Evolutionary conservation across 208 protist species (phyloP).

Genomic region (Phytomonas francai): DNA sequence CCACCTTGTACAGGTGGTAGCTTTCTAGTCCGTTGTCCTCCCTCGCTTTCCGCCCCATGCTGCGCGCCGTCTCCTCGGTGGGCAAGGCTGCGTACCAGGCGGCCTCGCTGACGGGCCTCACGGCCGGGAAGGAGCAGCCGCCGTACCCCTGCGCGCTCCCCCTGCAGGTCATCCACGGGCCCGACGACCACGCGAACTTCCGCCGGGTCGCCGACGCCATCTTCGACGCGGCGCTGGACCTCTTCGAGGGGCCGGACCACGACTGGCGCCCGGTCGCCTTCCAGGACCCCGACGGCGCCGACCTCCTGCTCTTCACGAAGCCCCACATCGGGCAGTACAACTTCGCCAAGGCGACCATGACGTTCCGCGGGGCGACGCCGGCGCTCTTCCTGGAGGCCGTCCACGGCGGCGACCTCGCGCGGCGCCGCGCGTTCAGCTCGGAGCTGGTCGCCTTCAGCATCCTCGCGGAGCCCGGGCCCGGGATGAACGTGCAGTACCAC

Average conservation of each 20-base stretch:
- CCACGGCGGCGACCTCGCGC: constrained; percentile 43
- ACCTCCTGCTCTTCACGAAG: constrained; percentile 64
- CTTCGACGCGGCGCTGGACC: constrained; percentile 44
- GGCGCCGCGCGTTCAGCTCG: constrained; percentile 52
- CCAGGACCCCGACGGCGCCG: constrained; percentile 50
- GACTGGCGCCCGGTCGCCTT: constrained; percentile 59
- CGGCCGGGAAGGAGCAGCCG: constrained; percentile 62
- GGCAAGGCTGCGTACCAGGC: constrained; percentile 69
- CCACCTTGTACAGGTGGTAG: no score
- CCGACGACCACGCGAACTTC: constrained; percentile 28
- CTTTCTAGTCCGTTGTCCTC: no score
- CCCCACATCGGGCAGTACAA: constrained; percentile 74
- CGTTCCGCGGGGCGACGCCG: constrained; percentile 35
- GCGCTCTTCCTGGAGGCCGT: constrained; percentile 53
- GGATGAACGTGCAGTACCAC: constrained; percentile 29
- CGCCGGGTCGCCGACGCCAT: constrained; percentile 48
- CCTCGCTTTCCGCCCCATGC: no score
- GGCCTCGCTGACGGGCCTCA: constrained; percentile 63
- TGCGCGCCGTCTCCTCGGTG: constrained; percentile 52
- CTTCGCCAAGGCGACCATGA: constrained; percentile 68
- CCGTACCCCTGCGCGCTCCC: constrained; percentile 83
- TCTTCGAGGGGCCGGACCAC: constrained; percentile 15
- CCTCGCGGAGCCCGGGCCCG: constrained; percentile 28
- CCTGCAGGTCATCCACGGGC: constrained; percentile 40
- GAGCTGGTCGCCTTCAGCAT: constrained; percentile 52